A percentile compares a stretch with the other conserved stretches of the same genome.
phyloP scores from a whole-genome alignment of 2,329 filamentous ascomycete genomes.

The Amauroascus verrucosus region DNA sequence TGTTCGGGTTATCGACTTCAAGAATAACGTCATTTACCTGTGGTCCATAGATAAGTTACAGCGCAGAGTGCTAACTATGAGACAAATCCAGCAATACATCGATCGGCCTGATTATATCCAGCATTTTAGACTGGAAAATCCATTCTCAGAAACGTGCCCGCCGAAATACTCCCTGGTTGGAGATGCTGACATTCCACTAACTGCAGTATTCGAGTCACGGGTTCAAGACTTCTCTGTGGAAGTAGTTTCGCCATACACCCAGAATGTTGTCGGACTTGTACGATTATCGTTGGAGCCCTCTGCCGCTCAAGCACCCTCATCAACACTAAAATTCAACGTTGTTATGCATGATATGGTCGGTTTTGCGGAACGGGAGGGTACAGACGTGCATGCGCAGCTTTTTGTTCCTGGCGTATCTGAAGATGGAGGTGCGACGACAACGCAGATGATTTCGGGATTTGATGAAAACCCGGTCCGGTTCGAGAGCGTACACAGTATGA shows the following conservation, averaged over 20 bases:
- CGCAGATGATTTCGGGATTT: constrained; percentile 86
- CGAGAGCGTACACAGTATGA: constrained; percentile 98
- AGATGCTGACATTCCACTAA: constrained; percentile 83
- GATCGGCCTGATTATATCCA: constrained; percentile 90
- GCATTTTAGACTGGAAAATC: constrained; percentile 85
- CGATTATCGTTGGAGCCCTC: constrained; percentile 87
- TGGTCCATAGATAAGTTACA: constrained; percentile 94
- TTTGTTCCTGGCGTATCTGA: constrained; percentile 87
- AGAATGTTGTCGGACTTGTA: constrained; percentile 79
- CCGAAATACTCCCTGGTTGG: constrained; percentile 87
- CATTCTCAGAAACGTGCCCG: constrained; percentile 83
- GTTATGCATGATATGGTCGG: constrained; percentile 95
- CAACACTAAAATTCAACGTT: constrained; percentile 93
- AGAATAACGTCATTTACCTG: constrained; percentile 70
- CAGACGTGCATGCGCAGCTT: constrained; percentile 91
- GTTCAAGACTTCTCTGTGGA: constrained; percentile 92
- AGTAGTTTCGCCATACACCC: constrained; percentile 83
- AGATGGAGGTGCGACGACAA: constrained; percentile 80
- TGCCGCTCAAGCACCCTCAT: constrained; percentile 80
- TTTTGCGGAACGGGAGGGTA: constrained; percentile 91
- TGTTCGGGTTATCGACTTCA: constrained; percentile 83
- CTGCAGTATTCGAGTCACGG: constrained; percentile 84
- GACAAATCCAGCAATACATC: constrained; percentile 92
- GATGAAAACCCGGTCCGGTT: constrained; percentile 88
- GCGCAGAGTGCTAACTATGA: constrained; percentile 79